Conservation (phyloP, 345 rosid genomes). For the Dimocarpus longan region DNA sequence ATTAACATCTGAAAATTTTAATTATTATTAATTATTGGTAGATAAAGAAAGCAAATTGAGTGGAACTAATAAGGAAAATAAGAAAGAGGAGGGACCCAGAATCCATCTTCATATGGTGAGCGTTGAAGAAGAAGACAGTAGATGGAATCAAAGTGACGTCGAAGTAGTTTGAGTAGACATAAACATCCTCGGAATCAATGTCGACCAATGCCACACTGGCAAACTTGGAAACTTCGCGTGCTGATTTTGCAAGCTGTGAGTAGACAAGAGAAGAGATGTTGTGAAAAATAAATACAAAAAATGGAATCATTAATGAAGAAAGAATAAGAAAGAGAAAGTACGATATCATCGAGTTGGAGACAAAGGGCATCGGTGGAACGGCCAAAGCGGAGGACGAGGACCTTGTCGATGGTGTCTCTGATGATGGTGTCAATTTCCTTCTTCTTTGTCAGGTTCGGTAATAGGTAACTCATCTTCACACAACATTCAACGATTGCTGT, state of each 20-base stretch:
- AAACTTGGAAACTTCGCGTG: conserved; percentile 68
- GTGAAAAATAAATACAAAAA: background rate
- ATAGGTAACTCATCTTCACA: conserved; percentile 50
- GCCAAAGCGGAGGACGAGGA: conserved; percentile 93
- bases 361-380: conserved; percentile 57
- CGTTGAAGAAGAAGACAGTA: conserved; percentile 89
- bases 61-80: background rate
- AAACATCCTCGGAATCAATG: conserved; percentile 71
- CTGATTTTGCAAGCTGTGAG: conserved; percentile 71
- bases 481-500: too few species aligned
- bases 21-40: too few species aligned
- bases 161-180: conserved; percentile 82
- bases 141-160: conserved; percentile 77
- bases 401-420: conserved; percentile 81
- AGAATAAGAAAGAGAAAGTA: background rate
- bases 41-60: too few species aligned
- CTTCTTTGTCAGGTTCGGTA: conserved; percentile 63
- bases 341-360: conserved; percentile 77
- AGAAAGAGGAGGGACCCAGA: conserved; percentile 52
- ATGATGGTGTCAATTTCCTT: conserved; percentile 69
- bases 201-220: conserved; percentile 69
- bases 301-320: background rate
- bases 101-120: conserved; percentile 96
- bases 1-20: too few species aligned
- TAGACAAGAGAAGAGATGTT: background rate